These are phyloP conservation scores for Bocquillonia castaneifolia DNA, from an alignment of 441 rosid species.

Conservation along the genomic window DNA sequence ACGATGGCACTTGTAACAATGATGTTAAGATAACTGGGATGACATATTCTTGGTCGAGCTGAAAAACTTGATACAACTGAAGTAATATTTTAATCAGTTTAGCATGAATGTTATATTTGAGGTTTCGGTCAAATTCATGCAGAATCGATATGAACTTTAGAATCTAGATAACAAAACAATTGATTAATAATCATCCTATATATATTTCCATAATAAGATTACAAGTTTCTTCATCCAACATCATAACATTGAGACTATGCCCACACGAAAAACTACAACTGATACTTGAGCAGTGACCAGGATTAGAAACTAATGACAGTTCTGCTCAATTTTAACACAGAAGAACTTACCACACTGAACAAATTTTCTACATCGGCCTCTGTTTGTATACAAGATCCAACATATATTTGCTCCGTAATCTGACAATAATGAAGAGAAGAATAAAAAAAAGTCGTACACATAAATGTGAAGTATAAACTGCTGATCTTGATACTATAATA, in stretches of 20 bases:
- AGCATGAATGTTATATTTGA: neutral
- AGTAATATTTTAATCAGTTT: neutral
- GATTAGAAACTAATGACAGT: neutral
- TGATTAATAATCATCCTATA: neutral
- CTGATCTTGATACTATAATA: neutral
- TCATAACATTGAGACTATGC: neutral
- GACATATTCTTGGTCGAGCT: neutral
- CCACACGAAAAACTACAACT: neutral
- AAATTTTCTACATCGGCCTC: slow-evolving; percentile 68
- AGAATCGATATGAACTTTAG: neutral
- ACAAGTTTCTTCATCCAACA: no score
- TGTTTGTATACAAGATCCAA: slow-evolving; percentile 84
- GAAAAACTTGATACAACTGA: neutral
- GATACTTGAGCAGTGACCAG: neutral
- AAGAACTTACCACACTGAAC: slow-evolving; percentile 51
- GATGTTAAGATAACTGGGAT: neutral
- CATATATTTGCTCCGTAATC: slow-evolving; percentile 89
- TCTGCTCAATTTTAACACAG: slow-evolving; percentile 2
- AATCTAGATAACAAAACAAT: neutral
- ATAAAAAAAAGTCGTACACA: slow-evolving; percentile 2
- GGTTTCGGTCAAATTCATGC: neutral
- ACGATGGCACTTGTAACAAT: neutral
- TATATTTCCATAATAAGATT: neutral
- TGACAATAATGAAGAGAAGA: slow-evolving; percentile 30
- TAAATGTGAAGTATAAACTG: slow-evolving; percentile 6